These are phyloP conservation scores for Jaltomata sinuosa DNA, from an alignment of 257 asterid genomes.

Conservation along the genomic window DNA sequence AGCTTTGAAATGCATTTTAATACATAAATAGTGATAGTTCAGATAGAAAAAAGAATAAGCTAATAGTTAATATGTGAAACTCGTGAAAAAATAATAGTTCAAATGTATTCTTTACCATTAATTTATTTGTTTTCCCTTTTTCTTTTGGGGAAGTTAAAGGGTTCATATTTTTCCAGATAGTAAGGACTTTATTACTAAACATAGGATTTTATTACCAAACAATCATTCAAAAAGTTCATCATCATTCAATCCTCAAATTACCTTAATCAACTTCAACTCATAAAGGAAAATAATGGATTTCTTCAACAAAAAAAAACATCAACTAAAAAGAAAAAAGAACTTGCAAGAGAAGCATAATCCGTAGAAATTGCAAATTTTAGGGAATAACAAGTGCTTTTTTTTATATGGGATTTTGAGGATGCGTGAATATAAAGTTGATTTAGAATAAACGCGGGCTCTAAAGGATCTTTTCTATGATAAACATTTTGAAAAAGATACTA, in stretches of 20 bases:
- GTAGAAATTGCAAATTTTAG: background rate
- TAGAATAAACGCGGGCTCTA: background rate
- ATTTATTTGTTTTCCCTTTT: too few species aligned
- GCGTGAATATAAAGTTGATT: background rate
- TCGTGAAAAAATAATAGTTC: background rate
- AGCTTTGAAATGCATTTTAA: too few species aligned
- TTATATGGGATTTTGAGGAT: background rate
- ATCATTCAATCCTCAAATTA: too few species aligned
- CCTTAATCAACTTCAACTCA: background rate
- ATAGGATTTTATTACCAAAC: too few species aligned
- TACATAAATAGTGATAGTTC: too few species aligned
- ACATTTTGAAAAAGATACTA: background rate
- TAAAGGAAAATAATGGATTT: background rate
- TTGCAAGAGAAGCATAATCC: background rate
- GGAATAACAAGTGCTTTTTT: background rate
- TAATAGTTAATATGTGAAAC: background rate
- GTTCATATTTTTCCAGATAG: too few species aligned
- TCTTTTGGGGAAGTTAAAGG: background rate
- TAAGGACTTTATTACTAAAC: background rate
- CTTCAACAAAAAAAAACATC: background rate
- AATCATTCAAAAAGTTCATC: too few species aligned
- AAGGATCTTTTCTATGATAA: background rate
- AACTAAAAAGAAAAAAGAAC: background rate
- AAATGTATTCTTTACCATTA: background rate
- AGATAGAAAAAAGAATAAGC: background rate